phyloP scores from a whole-genome alignment of 2,329 filamentous ascomycete species.

The Cladosporium sp. region DNA sequence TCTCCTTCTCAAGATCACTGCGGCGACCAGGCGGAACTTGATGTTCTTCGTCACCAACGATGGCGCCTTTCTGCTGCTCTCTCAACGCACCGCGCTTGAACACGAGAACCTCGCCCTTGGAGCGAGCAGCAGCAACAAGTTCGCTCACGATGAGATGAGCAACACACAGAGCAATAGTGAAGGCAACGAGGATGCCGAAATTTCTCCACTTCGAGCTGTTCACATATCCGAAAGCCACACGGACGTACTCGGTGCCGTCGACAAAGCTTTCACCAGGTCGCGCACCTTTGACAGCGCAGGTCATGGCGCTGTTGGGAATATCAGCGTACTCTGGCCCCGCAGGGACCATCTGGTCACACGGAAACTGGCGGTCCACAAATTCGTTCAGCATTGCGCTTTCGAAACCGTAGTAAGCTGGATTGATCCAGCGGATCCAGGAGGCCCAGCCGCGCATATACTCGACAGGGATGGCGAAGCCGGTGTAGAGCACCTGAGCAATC shows the following conservation, averaged over 20 bases:
- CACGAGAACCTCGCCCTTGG: constrained; percentile 66
- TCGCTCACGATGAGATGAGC: constrained; percentile 64
- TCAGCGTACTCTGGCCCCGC: constrained; percentile 28
- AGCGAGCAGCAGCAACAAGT: constrained; percentile 60
- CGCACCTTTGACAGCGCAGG: constrained; percentile 50
- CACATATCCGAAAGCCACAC: constrained; percentile 56
- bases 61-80: constrained; percentile 41
- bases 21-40: constrained; percentile 31
- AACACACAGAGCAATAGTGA: constrained; percentile 62
- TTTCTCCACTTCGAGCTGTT: constrained; percentile 59
- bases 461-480: constrained; percentile 62
- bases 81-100: constrained; percentile 47
- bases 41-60: constrained; percentile 42
- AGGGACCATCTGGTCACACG: constrained; percentile 48
- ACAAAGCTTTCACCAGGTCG: constrained; percentile 55
- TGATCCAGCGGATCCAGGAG: constrained; percentile 68
- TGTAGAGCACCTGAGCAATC: constrained; percentile 65
- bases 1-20: constrained; percentile 32
- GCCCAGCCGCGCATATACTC: constrained; percentile 76
- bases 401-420: constrained; percentile 50
- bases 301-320: constrained; percentile 20
- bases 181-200: constrained; percentile 64
- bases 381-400: constrained; percentile 46
- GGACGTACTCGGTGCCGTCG: constrained; percentile 60
- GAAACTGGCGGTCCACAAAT: constrained; percentile 57